A percentile compares a stretch with the other conserved stretches of the same genome.
phyloP scores from a whole-genome alignment of 768 basidiomycete species.

The Xerocomellus dryophilus region DNA sequence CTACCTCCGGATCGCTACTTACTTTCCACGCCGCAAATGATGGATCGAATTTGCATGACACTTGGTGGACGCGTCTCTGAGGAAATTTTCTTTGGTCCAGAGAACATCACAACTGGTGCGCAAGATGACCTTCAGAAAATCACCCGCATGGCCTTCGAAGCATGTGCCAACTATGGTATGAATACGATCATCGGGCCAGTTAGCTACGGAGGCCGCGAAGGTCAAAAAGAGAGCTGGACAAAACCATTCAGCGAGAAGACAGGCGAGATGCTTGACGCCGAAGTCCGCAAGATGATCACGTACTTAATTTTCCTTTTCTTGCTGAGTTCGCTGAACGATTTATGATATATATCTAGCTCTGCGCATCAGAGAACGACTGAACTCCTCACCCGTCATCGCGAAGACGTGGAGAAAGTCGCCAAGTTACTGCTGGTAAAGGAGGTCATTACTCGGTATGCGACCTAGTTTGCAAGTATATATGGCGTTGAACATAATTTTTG shows the following conservation, averaged over 20 bases:
- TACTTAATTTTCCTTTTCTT: slow-evolving; percentile 32
- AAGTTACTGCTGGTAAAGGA: slow-evolving; percentile 89
- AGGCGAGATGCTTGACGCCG: slow-evolving; percentile 84
- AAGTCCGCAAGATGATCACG: slow-evolving; percentile 96
- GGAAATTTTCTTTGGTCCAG: slow-evolving; percentile 92
- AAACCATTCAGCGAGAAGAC: slow-evolving; percentile 99
- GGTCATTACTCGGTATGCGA: slow-evolving; percentile 80
- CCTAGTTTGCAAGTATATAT: background rate
- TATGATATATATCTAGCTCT: slow-evolving; percentile 37
- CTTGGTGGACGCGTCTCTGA: slow-evolving; percentile 96
- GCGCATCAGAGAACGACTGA: slow-evolving; percentile 83
- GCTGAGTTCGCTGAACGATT: slow-evolving; percentile 1
- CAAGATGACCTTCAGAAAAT: slow-evolving; percentile 99
- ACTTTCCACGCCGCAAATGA: slow-evolving; percentile 90
- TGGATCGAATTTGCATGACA: slow-evolving; percentile 97
- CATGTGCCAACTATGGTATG: slow-evolving; percentile 96
- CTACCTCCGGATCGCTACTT: slow-evolving; percentile 95
- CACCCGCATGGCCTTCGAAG: slow-evolving; percentile 96
- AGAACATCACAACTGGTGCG: slow-evolving; percentile 95
- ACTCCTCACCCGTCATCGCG: slow-evolving; percentile 75
- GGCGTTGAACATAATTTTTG: background rate
- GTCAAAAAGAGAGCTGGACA: slow-evolving; percentile 82
- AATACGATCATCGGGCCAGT: slow-evolving; percentile 92
- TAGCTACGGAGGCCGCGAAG: slow-evolving; percentile 88
- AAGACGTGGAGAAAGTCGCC: slow-evolving; percentile 92